These are phyloP conservation scores for Tetraselmis chui DNA, from an alignment of 139 green algal species.

Conservation along the genomic window DNA sequence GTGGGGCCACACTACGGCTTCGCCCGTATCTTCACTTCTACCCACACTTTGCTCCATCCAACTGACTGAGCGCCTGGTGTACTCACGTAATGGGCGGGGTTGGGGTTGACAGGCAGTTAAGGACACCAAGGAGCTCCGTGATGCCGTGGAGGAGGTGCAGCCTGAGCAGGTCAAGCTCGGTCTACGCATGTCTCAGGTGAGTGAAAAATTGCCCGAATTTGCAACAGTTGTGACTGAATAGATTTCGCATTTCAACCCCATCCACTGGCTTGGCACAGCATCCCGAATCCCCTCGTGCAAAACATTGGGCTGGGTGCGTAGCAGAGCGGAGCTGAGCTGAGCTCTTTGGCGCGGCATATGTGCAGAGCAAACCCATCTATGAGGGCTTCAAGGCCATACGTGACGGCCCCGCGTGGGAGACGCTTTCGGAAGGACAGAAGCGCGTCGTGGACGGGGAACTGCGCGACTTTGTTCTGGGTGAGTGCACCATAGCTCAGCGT, in stretches of 20 bases:
- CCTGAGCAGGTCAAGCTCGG: slow-evolving; percentile 81
- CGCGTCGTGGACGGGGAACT: slow-evolving; percentile 78
- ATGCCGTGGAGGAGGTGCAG: slow-evolving; percentile 89
- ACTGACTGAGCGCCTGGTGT: no score
- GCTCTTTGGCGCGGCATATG: no score
- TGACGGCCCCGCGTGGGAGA: slow-evolving; percentile 47
- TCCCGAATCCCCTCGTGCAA: no score
- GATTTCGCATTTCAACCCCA: no score
- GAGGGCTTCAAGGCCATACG: slow-evolving; percentile 52
- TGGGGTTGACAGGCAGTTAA: slow-evolving; percentile 58
- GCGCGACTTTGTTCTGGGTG: slow-evolving; percentile 76
- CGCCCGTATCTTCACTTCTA: not conserved
- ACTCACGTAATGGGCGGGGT: not conserved
- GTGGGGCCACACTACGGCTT: slow-evolving; percentile 10
- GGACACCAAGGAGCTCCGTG: slow-evolving; percentile 78
- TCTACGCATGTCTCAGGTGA: slow-evolving; percentile 73
- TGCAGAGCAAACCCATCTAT: slow-evolving; percentile 61
- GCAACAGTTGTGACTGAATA: no score
- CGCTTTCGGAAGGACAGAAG: slow-evolving; percentile 62
- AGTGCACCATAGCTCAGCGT: no score
- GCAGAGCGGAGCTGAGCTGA: no score
- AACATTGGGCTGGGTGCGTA: no score
- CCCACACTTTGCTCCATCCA: not conserved
- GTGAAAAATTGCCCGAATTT: no score
- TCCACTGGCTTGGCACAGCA: no score